Conservation (phyloP, 2,329 filamentous ascomycete species). For the Penicillium sp. region DNA sequence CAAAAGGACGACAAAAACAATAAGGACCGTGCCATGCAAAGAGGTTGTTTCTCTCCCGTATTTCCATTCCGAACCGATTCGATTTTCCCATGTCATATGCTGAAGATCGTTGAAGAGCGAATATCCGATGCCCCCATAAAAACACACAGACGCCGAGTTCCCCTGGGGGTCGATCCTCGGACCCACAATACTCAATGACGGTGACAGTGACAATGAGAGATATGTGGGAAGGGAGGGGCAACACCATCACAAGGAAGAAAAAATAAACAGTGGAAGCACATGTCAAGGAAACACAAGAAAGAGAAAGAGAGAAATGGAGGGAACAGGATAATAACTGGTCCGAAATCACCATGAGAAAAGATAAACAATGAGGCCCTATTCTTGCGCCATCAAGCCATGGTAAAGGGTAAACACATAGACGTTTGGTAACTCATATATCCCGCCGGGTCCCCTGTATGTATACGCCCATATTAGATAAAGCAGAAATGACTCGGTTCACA, state of each 20-base stretch:
- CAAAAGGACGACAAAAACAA: conserved; percentile 12
- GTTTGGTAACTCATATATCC: conserved; percentile 33
- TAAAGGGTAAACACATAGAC: conserved; percentile 27
- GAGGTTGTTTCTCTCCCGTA: conserved; percentile 17
- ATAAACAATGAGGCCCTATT: conserved; percentile 23
- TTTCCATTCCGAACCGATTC: conserved; percentile 16
- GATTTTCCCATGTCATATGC: conserved; percentile 21
- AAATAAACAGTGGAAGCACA: conserved; percentile 18
- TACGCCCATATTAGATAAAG: conserved; percentile 37
- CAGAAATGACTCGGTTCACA: conserved; percentile 19
- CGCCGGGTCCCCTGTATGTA: conserved; percentile 38
- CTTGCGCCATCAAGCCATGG: conserved; percentile 37
- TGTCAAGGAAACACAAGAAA: conserved; percentile 9
- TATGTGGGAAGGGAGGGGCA: neutral
- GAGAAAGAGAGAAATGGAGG: conserved; percentile 13
- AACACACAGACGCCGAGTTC: conserved; percentile 17
- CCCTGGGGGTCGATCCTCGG: conserved; percentile 10
- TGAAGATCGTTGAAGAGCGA: conserved; percentile 20
- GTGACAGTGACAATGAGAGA: neutral
- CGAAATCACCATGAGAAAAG: conserved; percentile 9
- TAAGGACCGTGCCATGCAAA: conserved; percentile 24
- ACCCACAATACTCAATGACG: conserved; percentile 16
- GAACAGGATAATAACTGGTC: conserved; percentile 9
- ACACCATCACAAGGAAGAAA: conserved; percentile 17
- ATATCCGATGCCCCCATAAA: conserved; percentile 9